Base-by-base conservation (phyloP, 1,139 yeast species). In the Entelexis sorbosivorans region DNA sequence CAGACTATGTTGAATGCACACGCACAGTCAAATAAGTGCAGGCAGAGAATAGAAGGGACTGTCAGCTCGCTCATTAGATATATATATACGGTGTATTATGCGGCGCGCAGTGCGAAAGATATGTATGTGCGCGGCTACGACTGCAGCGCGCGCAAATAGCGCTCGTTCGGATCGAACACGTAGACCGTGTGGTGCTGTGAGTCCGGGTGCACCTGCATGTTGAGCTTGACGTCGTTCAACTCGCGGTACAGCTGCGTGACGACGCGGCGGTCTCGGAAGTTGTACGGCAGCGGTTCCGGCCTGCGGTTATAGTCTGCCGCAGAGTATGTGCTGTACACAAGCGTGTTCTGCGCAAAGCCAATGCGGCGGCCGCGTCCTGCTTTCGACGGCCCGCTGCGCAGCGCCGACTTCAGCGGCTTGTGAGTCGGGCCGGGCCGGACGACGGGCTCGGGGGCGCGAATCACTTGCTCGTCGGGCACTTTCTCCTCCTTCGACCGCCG, bases 261-360 rank as follows among this genome's bases (percentile, higher is more conserved):
- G 64, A 89, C 71, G 50, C 76, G 72, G 5, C 97, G 96, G 1
- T 96, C 89, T 4, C 31, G 43, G 66, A 89, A 73, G 67, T 89
- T 88, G 70, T 97, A 89, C 1, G 97, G 88, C 5, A 95, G 95
- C 42, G 82, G 74, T 58, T 88, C 97, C 0, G 97, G 96, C 58
- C 83, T 88, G 61, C 98, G 79, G 65, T 91, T 97, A 65, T 91
- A 91, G 59, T 86, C 96, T 17, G 77, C 80, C 45, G 82, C 81
- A 56, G 83, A 77, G 66, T 84, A 88, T 0, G 96, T 91, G 57
- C 88, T 95, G 66, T 82, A 91, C 47, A 91, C 75, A 13, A 87
- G 77, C 58, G 91, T 86, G 61, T 88, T 75, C 0, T 95, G 82
- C 2, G 95, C 82, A 66, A 91, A 91, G 45, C 78, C 69, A n/a